Base-by-base conservation (phyloP, 2,329 filamentous ascomycete genomes). In the Eutypella sp. region DNA sequence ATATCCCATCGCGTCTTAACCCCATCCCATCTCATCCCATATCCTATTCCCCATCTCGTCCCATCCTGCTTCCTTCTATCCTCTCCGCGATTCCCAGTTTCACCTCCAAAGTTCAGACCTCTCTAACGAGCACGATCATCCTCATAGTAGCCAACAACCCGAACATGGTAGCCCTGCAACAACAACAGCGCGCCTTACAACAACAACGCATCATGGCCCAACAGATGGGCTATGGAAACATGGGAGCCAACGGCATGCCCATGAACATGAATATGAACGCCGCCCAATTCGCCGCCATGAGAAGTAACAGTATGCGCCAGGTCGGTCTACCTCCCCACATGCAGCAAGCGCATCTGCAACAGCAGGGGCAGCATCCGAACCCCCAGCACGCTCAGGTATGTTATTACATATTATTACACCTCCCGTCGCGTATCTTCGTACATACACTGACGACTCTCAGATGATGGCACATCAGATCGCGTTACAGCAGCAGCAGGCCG, bases 271-370 rank as follows among this genome's bases (percentile, higher is more conserved):
- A 63, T 20, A 63, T 64, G 45, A 68, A 70, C 23, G 47, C 54
- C 4, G 52, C 52, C 40, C 72, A 75, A 57, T 67, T 69, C 45
- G 64, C 68, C 36, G 68, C 71, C 24, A 67, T 75, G 61, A 65
- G 69, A 45, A 62, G 59, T 24, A 54, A 51, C 13, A 60, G 62
- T 51, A 67, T 68, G 56, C 63, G 63, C 49, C 63, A 64, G 44
- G 64, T 70, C n/a, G 65, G 64, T 51, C 58, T 73, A 31, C 68
- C 70, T 19, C 67, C 67, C 40, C 70, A 73, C 57, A 59, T 76
- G 25, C 69, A 69, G 41, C 66, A 65, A 42, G 61, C 64, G 40
- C 61, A 69, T 48, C 58, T 63, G 36, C 52, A 52, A 22, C 60
- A 62, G 42, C 59, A 59, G n/a, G 55, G 47, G 19, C 59, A 60